Percentiles rank a stretch among this genome's conserved stretches.
These are phyloP conservation scores for Brettanomyces sp. DNA, from an alignment of 805 yeast genomes.

Conservation along the genomic window DNA sequence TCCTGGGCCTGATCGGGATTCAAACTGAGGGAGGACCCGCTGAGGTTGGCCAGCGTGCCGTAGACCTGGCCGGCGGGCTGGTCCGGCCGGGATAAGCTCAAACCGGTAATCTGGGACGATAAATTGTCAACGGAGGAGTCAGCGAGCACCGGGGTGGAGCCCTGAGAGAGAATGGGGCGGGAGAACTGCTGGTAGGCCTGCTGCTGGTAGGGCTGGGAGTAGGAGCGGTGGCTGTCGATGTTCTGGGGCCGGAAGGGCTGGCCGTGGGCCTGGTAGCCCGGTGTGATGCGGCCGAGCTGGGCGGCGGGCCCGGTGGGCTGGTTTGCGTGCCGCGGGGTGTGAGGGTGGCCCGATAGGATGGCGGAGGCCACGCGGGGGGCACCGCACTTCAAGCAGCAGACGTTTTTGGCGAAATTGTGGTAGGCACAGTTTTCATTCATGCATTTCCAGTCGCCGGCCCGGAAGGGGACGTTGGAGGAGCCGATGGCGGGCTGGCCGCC, in stretches of 20 bases:
- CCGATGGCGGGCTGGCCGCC: constrained; percentile 11
- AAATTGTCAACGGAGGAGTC: background rate
- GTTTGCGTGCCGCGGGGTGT: constrained; percentile 16
- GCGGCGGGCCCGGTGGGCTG: constrained; percentile 4
- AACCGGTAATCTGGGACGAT: constrained; percentile 1
- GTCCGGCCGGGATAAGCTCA: background rate
- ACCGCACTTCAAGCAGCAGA: constrained; percentile 82
- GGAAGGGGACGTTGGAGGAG: constrained; percentile 64
- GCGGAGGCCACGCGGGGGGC: constrained; percentile 44
- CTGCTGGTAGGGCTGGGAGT: background rate
- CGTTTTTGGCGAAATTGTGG: constrained; percentile 88
- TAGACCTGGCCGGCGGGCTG: too few relatives aligned
- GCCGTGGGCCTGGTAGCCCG: background rate
- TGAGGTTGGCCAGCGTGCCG: background rate
- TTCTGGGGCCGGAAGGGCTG: background rate
- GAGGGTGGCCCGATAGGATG: constrained; percentile 22
- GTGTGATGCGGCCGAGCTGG: background rate
- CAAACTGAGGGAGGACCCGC: background rate
- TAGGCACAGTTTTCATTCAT: constrained; percentile 67
- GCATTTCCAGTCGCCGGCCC: constrained; percentile 98
- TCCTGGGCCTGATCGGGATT: background rate
- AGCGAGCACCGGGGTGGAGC: background rate
- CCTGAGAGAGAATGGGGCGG: too few relatives aligned
- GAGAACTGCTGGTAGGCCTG: background rate
- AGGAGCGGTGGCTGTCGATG: background rate